Evolutionary conservation across 176 grass and related monocot species (phyloP), one percentile per base, ranked within the genome.

Genomic region (Poa pratensis): DNA sequence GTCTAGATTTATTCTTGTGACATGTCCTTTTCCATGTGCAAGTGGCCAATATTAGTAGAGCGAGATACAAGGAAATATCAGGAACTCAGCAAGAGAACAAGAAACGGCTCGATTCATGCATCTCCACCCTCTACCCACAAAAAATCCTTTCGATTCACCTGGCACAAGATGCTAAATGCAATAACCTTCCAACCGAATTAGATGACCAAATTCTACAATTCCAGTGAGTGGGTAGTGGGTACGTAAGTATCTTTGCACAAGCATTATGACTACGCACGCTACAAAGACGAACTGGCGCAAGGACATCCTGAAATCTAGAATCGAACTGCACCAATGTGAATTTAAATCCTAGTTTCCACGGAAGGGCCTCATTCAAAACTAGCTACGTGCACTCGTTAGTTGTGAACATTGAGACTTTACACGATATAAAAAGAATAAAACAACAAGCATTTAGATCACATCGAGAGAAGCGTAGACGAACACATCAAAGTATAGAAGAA

Each of bases 21-120:
- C 78, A 32, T 82, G 34, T 63, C 42, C 19, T 53, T 82, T 15
- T 5, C 62, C 54, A 71, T 15, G 78, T 54, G 43, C 78, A 86
- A 82, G 71, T 71, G 78, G 63, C 18, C 72, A 70, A 70, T 18
- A 61, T 51, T 90, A 64, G 52, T 7, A 63, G 30, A 63, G 63
- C 28, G 18, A 51, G 64, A 69, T 50, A 81, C 43, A 37, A 19
- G 10, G 14, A 50, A 53, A 34, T 82, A 81, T 86, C 39, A 52
- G 14, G 62, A 3, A 51, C 49, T 17, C 49, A 51, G 49, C 14
- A 51, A 85, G 67, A 76, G 17, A 69, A 40, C 35, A 0, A 40
- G 34, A n/a, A 42, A 69, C 19, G 35, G 18, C 66, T 22, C 75
- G 62, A 77, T 27, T 30, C 79, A 48, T 79, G 30, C 18, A 65